phyloP scores from a whole-genome alignment of 805 yeast species.

The Nakazawaea laoshanensis region DNA sequence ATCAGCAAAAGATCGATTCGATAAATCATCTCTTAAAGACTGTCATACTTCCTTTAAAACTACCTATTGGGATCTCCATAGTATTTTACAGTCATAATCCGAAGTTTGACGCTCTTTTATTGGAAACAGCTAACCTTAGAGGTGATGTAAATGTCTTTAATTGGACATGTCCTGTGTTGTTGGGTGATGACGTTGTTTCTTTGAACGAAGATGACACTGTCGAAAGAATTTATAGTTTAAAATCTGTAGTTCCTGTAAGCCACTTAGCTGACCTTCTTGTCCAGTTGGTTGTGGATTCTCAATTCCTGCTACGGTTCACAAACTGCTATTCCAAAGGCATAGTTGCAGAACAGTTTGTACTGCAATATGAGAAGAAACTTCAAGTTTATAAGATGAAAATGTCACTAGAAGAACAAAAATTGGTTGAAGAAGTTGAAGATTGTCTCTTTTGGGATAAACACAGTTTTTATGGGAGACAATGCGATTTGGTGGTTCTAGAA shows the following conservation, averaged over 20 bases:
- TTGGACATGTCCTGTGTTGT: slow-evolving; percentile 16
- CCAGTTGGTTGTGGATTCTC: slow-evolving; percentile 30
- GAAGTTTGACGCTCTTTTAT: slow-evolving; percentile 1
- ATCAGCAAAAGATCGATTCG: not conserved
- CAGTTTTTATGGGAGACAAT: slow-evolving; percentile 31
- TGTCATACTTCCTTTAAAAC: slow-evolving; percentile 7
- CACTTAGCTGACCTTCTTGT: slow-evolving; percentile 41
- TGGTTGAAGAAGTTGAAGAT: slow-evolving; percentile 23
- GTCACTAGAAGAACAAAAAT: slow-evolving; percentile 26
- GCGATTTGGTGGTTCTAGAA: slow-evolving; percentile 73
- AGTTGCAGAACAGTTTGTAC: slow-evolving; percentile 39
- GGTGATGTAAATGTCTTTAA: slow-evolving; percentile 18
- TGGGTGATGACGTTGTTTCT: slow-evolving; percentile 34
- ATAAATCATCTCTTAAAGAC: slow-evolving; percentile 8
- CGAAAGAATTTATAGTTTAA: slow-evolving; percentile 32
- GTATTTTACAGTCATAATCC: slow-evolving; percentile 10
- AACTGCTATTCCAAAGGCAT: slow-evolving; percentile 55
- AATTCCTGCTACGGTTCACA: slow-evolving; percentile 37
- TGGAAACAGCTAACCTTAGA: slow-evolving; percentile 18
- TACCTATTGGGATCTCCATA: slow-evolving; percentile 11
- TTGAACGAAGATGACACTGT: slow-evolving; percentile 27
- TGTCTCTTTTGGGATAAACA: slow-evolving; percentile 23
- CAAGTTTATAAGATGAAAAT: slow-evolving; percentile 20
- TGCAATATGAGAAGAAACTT: slow-evolving; percentile 25
- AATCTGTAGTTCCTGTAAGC: slow-evolving; percentile 37